Base-by-base conservation (phyloP, 2,329 filamentous ascomycete species). In the Scedosporium aurantiacum region DNA sequence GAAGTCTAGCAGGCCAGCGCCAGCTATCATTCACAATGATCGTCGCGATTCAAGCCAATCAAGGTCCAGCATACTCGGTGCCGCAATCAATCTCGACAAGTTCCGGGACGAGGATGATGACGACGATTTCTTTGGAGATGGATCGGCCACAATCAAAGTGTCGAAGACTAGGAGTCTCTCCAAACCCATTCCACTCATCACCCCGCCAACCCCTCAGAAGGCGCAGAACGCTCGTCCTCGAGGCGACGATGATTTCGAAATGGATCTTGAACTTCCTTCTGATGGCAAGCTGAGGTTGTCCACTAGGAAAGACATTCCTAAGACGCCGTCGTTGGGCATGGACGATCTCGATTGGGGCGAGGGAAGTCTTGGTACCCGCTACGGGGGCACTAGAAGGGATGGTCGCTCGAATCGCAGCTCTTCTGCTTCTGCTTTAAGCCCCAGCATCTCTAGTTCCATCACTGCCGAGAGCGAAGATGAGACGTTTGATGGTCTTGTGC, bases 321-420 rank as follows among this genome's bases (percentile, higher is more conserved):
- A 82, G 68, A 86, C 85, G 2, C 83, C 86, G 4, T 79, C 80
- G 14, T 73, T 78, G 32, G 82, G 80, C 64, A 75, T 77, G 58
- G 90, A 96, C 60, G 92, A 96, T 64, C 85, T 96, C 67, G 92
- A 97, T 70, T 96, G 93, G 89, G 90, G 89, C 60, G 94, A 97
- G 74, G 92, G 91, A 61, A 97, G 92, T 71, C 79, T 97, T 63
- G 91, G 93, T 45, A 96, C 93, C 54, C 84, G 93, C 62, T 93
- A 92, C 74, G 92, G 89, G 45, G 93, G 93, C 54, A 96, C 91
- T 14, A 83, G 86, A 65, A 85, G 90, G 67, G 90, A 93, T 68
- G 82, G 81, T n/a, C 85, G 84, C 47, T 92, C 90, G 57, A 86
- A 86, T 68, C 86, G 90, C 68, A 94, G 90, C 76, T 96, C 91